Percentiles rank a stretch among this genome's conserved stretches.
Conservation (phyloP, 2,329 filamentous ascomycete genomes). For the Alternaria viburni region DNA sequence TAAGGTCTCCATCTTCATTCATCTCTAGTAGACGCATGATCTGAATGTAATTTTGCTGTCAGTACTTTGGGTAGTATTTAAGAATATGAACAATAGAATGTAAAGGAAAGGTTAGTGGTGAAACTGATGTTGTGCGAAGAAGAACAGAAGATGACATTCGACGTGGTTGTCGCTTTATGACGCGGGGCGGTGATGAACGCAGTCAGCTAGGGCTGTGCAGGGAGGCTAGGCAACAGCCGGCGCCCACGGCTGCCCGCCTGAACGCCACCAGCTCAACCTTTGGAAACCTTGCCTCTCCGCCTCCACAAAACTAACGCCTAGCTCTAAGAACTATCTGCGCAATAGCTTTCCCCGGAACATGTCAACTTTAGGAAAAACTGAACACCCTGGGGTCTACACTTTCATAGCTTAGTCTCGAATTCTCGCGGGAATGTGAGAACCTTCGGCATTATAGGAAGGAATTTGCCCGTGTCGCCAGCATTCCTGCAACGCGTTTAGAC, state of each 20-base stretch:
- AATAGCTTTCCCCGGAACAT: neutral
- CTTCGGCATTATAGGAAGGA: neutral
- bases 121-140: neutral
- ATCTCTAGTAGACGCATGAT: neutral
- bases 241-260: neutral
- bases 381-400: neutral
- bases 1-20: neutral
- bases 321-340: neutral
- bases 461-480: neutral
- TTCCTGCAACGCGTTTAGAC: neutral
- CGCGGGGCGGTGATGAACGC: neutral
- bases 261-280: neutral
- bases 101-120: neutral
- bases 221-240: neutral
- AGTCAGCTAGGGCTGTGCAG: neutral
- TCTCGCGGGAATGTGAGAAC: neutral
- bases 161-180: neutral
- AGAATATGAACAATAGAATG: neutral
- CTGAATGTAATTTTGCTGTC: neutral
- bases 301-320: neutral
- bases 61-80: neutral
- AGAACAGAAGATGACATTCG: neutral
- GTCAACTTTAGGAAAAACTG: too few species aligned
- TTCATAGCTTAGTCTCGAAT: neutral
- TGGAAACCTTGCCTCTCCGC: neutral